Conservation (phyloP, 1,284 basidiomycete species). For the Cutaneotrichosporon sp. region DNA sequence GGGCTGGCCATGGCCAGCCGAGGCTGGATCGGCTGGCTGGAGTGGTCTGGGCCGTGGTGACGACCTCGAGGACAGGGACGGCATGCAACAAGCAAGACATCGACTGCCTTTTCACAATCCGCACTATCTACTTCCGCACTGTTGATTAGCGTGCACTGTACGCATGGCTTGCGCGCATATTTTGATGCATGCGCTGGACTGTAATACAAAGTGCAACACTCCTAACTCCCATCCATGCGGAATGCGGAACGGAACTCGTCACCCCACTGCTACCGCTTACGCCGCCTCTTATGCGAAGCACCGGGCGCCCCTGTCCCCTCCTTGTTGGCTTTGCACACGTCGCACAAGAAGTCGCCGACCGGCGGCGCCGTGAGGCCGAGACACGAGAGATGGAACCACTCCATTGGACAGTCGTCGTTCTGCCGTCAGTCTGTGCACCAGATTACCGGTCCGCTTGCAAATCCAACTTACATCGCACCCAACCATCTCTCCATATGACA, state of each 20-base stretch:
- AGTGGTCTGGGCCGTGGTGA: not conserved
- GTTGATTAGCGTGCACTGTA: no score
- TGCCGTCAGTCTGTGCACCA: slow-evolving; percentile 1
- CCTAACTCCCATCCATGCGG: no score
- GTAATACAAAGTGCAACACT: no score
- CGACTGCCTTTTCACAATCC: no score
- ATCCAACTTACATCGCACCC: slow-evolving; percentile 38
- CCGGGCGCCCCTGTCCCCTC: not conserved
- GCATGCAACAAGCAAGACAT: no score
- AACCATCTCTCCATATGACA: slow-evolving; percentile 50
- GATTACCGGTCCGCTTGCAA: not conserved
- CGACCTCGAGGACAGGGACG: no score
- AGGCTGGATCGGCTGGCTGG: not conserved
- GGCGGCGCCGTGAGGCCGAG: slow-evolving; percentile 35
- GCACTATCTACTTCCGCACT: no score
- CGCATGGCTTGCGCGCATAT: no score
- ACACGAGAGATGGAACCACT: slow-evolving; percentile 51
- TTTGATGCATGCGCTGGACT: no score
- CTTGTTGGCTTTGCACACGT: slow-evolving; percentile 29
- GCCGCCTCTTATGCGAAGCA: slow-evolving; percentile 6
- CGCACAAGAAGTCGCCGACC: slow-evolving; percentile 42
- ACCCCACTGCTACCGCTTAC: not conserved
- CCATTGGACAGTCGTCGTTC: slow-evolving; percentile 52
- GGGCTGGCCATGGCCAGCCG: not conserved
- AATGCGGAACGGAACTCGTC: no score